Evolutionary conservation across 129 eudicot species (phyloP), one percentile per base, ranked within the genome.

Genomic region (Apium graveolens): DNA sequence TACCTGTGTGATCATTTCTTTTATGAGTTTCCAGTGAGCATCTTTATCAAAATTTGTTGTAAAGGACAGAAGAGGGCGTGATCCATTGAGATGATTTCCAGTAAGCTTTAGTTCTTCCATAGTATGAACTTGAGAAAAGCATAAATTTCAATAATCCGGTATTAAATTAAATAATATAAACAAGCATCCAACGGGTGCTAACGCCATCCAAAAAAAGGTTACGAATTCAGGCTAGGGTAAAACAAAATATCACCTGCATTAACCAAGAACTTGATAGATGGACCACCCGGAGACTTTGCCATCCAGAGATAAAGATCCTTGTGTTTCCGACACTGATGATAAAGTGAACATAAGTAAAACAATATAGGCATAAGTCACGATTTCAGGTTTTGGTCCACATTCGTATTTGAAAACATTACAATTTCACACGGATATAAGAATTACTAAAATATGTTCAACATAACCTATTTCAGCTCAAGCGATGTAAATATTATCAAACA

Each of bases 71-170:
- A 95, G 84, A 72, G 99, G 99, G 7, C 97, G 97, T n/a, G 97
- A 88, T 27, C 92, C 99, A 82, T 92, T 92, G 73, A 95, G 85
- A 85, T 92, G 97, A 74, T 95, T 95, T 37, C 99, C 99, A 49
- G 99, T 95, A 38, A 95, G 99, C 82, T 92, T 95, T 68, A 95
- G 83, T 81, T 95, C 99, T 83, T 95, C 97, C 99, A 90, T 92
- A 11, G 99, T 95, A 84, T 92, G 99, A 86, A 95, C 99, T 95
- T 65, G 49, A 86, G n/a, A 53, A 26, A 77, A 79, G 78, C 18
- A 72, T 48, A 9, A 76, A 44, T 43, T 26, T 26, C 34, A 68
- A 79, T 53, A 31, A 14, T 32, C 10, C 31, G 45, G 35, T 75
- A n/a, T 32, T 9, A 34, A 18, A 46, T 17, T 0, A 44, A 9